Evolutionary conservation across 2,329 filamentous ascomycete genomes (phyloP).

Genomic region (Paecilomyces dactylethromorphus): DNA sequence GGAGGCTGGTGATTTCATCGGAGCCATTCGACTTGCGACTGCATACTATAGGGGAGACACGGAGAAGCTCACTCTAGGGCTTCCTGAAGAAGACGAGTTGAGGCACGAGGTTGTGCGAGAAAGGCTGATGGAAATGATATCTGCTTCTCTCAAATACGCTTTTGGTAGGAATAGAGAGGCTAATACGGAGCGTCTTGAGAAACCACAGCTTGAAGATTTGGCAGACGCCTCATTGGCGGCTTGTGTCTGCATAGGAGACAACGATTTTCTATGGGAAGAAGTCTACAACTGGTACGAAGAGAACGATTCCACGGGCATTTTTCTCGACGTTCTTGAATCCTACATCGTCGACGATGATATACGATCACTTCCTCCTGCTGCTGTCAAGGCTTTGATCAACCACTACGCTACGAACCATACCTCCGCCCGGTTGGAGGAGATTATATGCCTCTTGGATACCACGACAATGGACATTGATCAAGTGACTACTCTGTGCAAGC

Average conservation of each 20-base stretch:
- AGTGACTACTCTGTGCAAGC: slow-evolving; percentile 82
- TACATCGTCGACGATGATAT: slow-evolving; percentile 77
- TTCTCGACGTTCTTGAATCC: slow-evolving; percentile 81
- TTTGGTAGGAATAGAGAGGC: slow-evolving; percentile 59
- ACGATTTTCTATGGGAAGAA: slow-evolving; percentile 83
- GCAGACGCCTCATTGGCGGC: slow-evolving; percentile 78
- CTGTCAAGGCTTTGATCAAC: slow-evolving; percentile 78
- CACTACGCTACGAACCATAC: slow-evolving; percentile 72
- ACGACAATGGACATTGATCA: slow-evolving; percentile 90
- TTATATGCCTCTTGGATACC: slow-evolving; percentile 89
- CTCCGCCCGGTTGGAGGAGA: slow-evolving; percentile 77
- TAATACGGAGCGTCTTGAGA: slow-evolving; percentile 45
- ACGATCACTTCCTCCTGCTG: slow-evolving; percentile 67
- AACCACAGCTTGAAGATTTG: slow-evolving; percentile 65
- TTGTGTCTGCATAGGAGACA: slow-evolving; percentile 69
- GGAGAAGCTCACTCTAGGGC: slow-evolving; percentile 89
- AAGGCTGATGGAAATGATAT: slow-evolving; percentile 88
- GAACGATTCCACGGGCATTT: slow-evolving; percentile 63
- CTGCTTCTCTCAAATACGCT: slow-evolving; percentile 81
- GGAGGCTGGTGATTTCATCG: slow-evolving; percentile 94
- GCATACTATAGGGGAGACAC: slow-evolving; percentile 85
- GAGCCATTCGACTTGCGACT: slow-evolving; percentile 81
- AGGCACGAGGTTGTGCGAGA: slow-evolving; percentile 79
- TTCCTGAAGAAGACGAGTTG: slow-evolving; percentile 73
- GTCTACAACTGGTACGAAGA: slow-evolving; percentile 89